Percentiles rank a stretch among this genome's conserved stretches.
phyloP scores from a whole-genome alignment of 768 basidiomycete species.

The Pleurotus tuoliensis region DNA sequence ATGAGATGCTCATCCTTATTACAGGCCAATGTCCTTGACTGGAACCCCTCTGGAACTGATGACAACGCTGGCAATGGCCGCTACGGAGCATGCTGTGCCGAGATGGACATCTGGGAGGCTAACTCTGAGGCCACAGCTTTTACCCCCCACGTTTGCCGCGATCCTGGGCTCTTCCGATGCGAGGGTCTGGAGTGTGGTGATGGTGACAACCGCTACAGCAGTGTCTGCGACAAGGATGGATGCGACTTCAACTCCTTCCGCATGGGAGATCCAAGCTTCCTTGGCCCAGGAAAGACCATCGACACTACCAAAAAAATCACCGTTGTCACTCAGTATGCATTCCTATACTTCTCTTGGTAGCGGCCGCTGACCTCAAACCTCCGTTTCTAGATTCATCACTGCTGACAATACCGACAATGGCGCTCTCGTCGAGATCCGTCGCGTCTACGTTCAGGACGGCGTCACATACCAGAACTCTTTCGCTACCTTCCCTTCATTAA shows the following conservation, averaged over 20 bases:
- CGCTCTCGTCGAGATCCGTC: conserved; percentile 22
- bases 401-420: conserved; percentile 13
- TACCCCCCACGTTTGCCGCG: conserved; percentile 36
- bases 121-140: conserved; percentile 35
- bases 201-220: conserved; percentile 6
- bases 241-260: conserved; percentile 52
- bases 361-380: not conserved
- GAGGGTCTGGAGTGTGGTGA: conserved; percentile 25
- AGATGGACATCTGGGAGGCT: conserved; percentile 47
- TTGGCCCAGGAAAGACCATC: conserved; percentile 33
- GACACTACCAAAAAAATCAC: conserved; percentile 37
- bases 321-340: conserved; percentile 32
- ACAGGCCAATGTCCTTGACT: conserved; percentile 3
- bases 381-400: conserved; percentile 31
- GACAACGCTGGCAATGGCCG: conserved; percentile 34
- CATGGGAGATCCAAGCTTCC: conserved; percentile 35
- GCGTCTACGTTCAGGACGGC: conserved; percentile 35
- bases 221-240: conserved; percentile 40
- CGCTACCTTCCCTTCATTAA: conserved; percentile 27
- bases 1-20: not conserved
- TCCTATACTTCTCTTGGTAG: not conserved
- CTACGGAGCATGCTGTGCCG: conserved; percentile 37
- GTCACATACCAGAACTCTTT: conserved; percentile 32
- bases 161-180: conserved; percentile 30
- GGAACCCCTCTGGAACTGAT: conserved; percentile 13